These are phyloP conservation scores for Aspergillus uvarum DNA, from an alignment of 2,329 filamentous ascomycete genomes.

Conservation along the genomic window DNA sequence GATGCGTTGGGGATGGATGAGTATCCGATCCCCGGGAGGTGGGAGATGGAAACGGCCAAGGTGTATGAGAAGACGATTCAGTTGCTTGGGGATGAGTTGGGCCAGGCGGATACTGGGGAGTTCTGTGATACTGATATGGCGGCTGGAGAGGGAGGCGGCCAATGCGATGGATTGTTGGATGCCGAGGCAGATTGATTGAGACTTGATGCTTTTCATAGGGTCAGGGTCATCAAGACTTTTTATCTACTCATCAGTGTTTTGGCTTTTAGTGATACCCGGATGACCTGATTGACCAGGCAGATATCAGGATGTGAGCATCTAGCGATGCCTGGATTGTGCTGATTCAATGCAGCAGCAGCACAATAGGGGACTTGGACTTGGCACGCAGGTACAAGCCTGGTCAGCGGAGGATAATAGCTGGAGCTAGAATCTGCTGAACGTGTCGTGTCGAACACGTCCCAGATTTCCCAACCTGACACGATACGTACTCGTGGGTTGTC, in stretches of 20 bases:
- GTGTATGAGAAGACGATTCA: conserved; percentile 81
- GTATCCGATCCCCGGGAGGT: conserved; percentile 34
- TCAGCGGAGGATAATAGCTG: not conserved
- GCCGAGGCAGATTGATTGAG: not conserved
- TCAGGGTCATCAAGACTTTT: too few species aligned
- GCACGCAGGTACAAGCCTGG: not conserved
- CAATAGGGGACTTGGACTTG: not conserved
- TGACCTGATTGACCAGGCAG: too few species aligned
- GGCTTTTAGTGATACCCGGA: not conserved
- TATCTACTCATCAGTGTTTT: not conserved
- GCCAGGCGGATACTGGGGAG: conserved; percentile 31
- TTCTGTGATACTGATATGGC: conserved; percentile 25
- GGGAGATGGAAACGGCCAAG: conserved; percentile 68
- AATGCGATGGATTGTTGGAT: conserved; percentile 1
- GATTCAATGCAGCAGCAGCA: not conserved
- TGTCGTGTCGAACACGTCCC: not conserved
- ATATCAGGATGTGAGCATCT: too few species aligned
- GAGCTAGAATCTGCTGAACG: not conserved
- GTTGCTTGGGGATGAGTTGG: conserved; percentile 68
- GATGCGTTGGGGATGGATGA: conserved; percentile 33
- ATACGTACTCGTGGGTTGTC: not conserved
- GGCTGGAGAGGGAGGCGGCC: conserved; percentile 6
- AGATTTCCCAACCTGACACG: not conserved
- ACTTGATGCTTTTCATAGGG: too few species aligned
- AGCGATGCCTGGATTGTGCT: not conserved